Conservation (phyloP, 352 stramenopile genomes). For the Phytophthora hibernalis region DNA sequence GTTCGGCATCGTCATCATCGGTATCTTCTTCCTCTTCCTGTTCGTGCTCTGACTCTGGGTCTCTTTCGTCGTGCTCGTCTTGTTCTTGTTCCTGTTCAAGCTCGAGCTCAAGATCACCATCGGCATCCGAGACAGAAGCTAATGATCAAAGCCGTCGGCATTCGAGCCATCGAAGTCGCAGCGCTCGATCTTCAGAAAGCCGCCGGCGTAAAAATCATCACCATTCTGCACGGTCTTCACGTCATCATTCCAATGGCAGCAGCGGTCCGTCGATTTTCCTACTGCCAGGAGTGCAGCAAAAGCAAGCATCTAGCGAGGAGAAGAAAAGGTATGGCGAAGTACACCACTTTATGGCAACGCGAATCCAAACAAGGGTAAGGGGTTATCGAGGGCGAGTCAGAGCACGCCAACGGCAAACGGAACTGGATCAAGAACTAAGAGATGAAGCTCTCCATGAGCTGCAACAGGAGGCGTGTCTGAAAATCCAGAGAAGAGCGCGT, state of each 20-base stretch:
- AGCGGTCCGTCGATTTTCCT: constrained; percentile 21
- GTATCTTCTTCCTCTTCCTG: constrained; percentile 18
- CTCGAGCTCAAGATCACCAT: constrained; percentile 32
- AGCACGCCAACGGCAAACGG: constrained; percentile 19
- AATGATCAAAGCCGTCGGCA: constrained; percentile 7
- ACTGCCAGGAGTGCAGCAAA: not conserved
- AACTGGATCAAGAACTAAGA: constrained; percentile 49
- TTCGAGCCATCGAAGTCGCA: constrained; percentile 11
- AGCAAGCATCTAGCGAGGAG: constrained; percentile 7
- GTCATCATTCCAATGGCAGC: constrained; percentile 5
- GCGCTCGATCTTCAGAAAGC: constrained; percentile 15
- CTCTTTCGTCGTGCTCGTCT: constrained; percentile 27
- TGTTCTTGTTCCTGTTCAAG: constrained; percentile 29
- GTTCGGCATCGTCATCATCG: constrained; percentile 5
- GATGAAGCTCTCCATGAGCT: constrained; percentile 53
- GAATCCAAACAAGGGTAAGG: constrained; percentile 49
- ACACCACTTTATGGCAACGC: constrained; percentile 45
- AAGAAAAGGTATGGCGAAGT: constrained; percentile 24
- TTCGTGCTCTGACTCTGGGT: constrained; percentile 24
- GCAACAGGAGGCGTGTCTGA: constrained; percentile 37
- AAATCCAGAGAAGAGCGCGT: constrained; percentile 54
- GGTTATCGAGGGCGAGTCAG: constrained; percentile 36
- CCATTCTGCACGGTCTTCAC: constrained; percentile 12
- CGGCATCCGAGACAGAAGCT: constrained; percentile 10
- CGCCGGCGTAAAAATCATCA: not conserved